These are phyloP conservation scores for Albifimbria verrucaria DNA, from an alignment of 2,329 filamentous ascomycete genomes.

Conservation along the genomic window DNA sequence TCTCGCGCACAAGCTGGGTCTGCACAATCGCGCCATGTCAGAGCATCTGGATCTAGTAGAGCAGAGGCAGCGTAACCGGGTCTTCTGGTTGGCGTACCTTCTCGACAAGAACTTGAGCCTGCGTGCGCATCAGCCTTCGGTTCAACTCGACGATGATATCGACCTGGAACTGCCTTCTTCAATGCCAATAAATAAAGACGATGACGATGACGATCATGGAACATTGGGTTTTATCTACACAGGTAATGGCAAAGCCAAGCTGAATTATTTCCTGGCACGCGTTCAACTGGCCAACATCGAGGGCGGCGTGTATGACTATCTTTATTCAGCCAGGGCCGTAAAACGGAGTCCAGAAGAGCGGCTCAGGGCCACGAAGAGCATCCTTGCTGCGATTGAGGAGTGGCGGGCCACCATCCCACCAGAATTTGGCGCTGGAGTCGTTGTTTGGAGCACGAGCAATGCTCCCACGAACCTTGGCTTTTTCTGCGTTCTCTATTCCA, in stretches of 20 bases:
- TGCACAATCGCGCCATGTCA: slow-evolving; percentile 22
- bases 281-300: slow-evolving; percentile 8
- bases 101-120: slow-evolving; percentile 37
- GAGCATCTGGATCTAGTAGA: slow-evolving; percentile 1
- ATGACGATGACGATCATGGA: not conserved
- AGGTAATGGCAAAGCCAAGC: not conserved
- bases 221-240: not conserved
- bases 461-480: not conserved
- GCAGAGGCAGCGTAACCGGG: slow-evolving; percentile 21
- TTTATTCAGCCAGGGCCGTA: slow-evolving; percentile 2
- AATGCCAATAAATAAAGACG: not conserved
- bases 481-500: not conserved
- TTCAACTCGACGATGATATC: slow-evolving; percentile 32
- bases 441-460: not conserved
- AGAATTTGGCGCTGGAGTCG: slow-evolving; percentile 1
- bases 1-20: slow-evolving; percentile 26
- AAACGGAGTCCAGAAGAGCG: not conserved
- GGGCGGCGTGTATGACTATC: slow-evolving; percentile 6
- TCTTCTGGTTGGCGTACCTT: slow-evolving; percentile 35
- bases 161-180: slow-evolving; percentile 26
- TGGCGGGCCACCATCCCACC: slow-evolving; percentile 1
- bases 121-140: slow-evolving; percentile 26
- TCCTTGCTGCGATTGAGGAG: not conserved
- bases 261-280: slow-evolving; percentile 5
- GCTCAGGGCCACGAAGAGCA: not conserved